A percentile compares a stretch with the other conserved stretches of the same genome.
Evolutionary conservation across 768 basidiomycete species (phyloP).

Genomic region (Leucosporidium scottii): DNA sequence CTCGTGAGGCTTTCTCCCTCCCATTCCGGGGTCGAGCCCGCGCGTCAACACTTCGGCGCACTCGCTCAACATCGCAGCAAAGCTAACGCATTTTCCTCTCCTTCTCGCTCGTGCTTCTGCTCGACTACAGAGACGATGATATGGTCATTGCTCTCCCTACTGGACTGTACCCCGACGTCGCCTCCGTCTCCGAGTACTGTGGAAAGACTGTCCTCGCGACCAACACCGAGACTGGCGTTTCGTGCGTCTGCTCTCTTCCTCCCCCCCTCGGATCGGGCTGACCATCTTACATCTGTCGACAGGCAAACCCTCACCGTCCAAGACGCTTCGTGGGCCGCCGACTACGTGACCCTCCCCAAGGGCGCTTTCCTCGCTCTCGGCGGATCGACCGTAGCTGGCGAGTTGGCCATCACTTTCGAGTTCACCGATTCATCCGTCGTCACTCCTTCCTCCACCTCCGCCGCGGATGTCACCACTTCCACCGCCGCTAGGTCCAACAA

Average conservation of each 20-base stretch:
- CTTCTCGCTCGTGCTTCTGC: not conserved
- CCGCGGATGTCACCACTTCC: slow-evolving; percentile 1
- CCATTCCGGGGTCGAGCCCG: not conserved
- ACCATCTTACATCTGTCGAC: not conserved
- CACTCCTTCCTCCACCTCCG: not conserved
- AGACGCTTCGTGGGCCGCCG: slow-evolving; percentile 20
- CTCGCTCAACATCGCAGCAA: too few relatives aligned
- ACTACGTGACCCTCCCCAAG: slow-evolving; percentile 30
- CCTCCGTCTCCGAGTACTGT: slow-evolving; percentile 10
- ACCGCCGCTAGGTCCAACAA: slow-evolving; percentile 8
- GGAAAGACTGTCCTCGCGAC: slow-evolving; percentile 13
- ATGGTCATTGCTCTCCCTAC: slow-evolving; percentile 20
- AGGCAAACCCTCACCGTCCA: slow-evolving; percentile 19
- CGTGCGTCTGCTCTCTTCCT: not conserved
- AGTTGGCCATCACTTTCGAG: slow-evolving; percentile 19
- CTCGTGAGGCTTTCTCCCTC: not conserved
- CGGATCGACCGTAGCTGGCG: slow-evolving; percentile 14
- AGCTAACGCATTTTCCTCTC: not conserved
- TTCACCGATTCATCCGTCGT: slow-evolving; percentile 10
- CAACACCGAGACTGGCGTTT: slow-evolving; percentile 17
- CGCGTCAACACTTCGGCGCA: not conserved
- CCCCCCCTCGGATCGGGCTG: not conserved
- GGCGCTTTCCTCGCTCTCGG: slow-evolving; percentile 18
- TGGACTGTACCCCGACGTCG: slow-evolving; percentile 12
- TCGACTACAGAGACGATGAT: slow-evolving; percentile 19